Conservation (phyloP, 2,329 filamentous ascomycete species). For the Macroventuria anomochaeta region DNA sequence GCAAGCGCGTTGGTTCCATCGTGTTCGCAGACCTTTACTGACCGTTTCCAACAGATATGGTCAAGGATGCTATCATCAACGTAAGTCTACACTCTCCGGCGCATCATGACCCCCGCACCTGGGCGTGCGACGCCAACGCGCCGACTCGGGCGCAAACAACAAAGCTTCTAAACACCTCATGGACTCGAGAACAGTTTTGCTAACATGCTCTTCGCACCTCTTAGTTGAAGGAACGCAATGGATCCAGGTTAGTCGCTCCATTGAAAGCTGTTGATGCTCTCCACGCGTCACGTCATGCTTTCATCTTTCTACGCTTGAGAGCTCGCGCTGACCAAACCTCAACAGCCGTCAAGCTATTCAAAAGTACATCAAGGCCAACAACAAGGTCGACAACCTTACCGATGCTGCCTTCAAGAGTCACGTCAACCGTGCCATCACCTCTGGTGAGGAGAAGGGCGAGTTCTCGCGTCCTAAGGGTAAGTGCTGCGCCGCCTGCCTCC, state of each 20-base stretch:
- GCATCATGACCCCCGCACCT: slow-evolving; percentile 52
- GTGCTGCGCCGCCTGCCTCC: slow-evolving; percentile 41
- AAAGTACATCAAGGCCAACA: slow-evolving; percentile 77
- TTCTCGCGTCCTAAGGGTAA: slow-evolving; percentile 91
- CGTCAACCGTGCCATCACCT: slow-evolving; percentile 85
- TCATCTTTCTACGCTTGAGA: slow-evolving; percentile 28
- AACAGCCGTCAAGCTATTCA: slow-evolving; percentile 73
- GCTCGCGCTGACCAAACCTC: slow-evolving; percentile 44
- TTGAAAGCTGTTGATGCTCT: slow-evolving; percentile 30
- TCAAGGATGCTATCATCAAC: slow-evolving; percentile 73
- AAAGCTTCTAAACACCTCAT: slow-evolving; percentile 24
- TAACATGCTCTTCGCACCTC: slow-evolving; percentile 56
- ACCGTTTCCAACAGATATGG: slow-evolving; percentile 67
- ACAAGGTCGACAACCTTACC: slow-evolving; percentile 64
- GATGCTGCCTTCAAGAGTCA: slow-evolving; percentile 70
- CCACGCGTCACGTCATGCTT: slow-evolving; percentile 38
- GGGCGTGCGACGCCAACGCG: slow-evolving; percentile 44
- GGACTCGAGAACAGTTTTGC: slow-evolving; percentile 39
- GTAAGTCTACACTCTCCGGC: slow-evolving; percentile 65
- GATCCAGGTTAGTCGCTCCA: slow-evolving; percentile 66
- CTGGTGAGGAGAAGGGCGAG: slow-evolving; percentile 83
- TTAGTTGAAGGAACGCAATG: slow-evolving; percentile 74
- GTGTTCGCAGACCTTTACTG: slow-evolving; percentile 62
- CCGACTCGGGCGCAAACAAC: slow-evolving; percentile 39
- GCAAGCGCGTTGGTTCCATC: slow-evolving; percentile 44